These are phyloP conservation scores for Jackrogersella minutella DNA, from an alignment of 495 filamentous ascomycete species.

Conservation along the genomic window DNA sequence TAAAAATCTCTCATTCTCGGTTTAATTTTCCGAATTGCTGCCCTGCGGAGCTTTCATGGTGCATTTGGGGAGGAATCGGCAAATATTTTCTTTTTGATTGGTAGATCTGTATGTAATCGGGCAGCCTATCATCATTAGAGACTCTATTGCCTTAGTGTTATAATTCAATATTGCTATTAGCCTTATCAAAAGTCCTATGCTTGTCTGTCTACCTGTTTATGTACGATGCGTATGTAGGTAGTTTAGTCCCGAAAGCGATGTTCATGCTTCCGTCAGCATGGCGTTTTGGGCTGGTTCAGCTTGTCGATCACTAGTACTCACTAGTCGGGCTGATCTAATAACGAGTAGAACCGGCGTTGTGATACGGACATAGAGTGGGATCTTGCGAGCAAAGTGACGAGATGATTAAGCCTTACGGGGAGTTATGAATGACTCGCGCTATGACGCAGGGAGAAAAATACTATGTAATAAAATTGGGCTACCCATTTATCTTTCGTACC, in stretches of 20 bases:
- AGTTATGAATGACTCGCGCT: neutral
- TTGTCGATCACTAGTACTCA: constrained; percentile 25
- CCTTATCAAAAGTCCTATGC: constrained; percentile 12
- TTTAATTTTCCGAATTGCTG: neutral
- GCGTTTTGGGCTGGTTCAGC: constrained; percentile 22
- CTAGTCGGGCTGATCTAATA: constrained; percentile 17
- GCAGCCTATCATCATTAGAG: constrained; percentile 12
- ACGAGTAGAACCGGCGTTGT: neutral
- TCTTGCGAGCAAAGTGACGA: neutral
- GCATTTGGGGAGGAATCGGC: neutral
- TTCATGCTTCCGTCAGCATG: constrained; percentile 20
- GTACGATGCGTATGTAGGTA: neutral
- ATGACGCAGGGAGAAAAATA: constrained; percentile 2
- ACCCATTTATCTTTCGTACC: constrained; percentile 6
- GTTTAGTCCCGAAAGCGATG: constrained; percentile 1
- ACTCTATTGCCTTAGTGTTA: neutral
- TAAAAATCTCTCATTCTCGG: constrained; percentile 1
- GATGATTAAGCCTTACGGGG: neutral
- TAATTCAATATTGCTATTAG: neutral
- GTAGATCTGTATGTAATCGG: neutral
- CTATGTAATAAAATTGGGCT: neutral
- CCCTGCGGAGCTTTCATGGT: constrained; percentile 8
- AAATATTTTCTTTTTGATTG: neutral
- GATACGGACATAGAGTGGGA: neutral
- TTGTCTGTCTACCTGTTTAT: neutral